Evolutionary conservation across 2,329 filamentous ascomycete species (phyloP), one percentile per base, ranked within the genome.

Genomic region (Ceratocystis ficicola): DNA sequence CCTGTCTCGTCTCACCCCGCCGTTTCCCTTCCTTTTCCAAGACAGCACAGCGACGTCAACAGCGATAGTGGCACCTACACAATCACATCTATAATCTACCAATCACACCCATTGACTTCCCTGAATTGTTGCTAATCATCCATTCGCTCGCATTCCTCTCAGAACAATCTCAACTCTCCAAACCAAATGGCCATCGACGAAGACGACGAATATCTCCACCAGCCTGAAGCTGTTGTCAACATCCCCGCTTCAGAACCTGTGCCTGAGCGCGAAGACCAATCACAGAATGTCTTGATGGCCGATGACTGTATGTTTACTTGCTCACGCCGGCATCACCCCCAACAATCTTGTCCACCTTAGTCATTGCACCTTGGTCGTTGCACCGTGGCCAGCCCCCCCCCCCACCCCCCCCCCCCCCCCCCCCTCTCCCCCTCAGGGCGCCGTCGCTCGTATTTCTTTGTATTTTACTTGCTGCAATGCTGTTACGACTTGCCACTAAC

Each of bases 101-200:
- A 20, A 62, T 62, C 28, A 8, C 60, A 62, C 36, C 25, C 46
- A 59, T 32, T 52, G 48, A 22, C 8, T 4, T 59, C 25, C 25
- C 3, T 50, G 36, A 12, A 41, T 41, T 48, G 7, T 30, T 63
- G 41, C 61, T 48, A 17, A 32, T 48, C 10, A 15, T 63, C 22
- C 20, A 15, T 20, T 44, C 15, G 25, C 22, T 48, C n/a, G 32
- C 32, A 36, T 44, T 17, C 22, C 32, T 48, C 50, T 5, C 55
- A 67, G 65, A 36, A 63, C 41, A 60, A 64, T 17, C 48, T 61
- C 15, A 64, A 64, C 48, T 63, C 55, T 10, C 63, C 61, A 20
- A 59, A 60, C 46, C 62, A 62, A 25, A 67, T 67, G 66, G 63
- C 59, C 55, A 46, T 65, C 46, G 63, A 65, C 63, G 66, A 65